Evolutionary conservation across 2,329 filamentous ascomycete species (phyloP), one percentile per base, ranked within the genome.

Genomic region (Aspergillus aculeatus): DNA sequence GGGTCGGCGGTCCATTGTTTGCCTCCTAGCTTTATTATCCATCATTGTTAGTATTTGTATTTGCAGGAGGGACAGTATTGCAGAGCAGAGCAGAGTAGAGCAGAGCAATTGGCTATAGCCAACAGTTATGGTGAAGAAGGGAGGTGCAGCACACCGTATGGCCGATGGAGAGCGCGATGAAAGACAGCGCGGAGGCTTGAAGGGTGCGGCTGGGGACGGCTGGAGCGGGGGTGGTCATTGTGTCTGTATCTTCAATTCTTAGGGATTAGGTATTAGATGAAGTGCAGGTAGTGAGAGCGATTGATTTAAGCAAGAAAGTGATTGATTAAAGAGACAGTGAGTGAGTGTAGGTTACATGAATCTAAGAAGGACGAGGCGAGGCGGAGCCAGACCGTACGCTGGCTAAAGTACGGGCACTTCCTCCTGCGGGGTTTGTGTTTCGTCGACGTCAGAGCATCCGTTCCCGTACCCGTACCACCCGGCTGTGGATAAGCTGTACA

Each of bases 1-100:
- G 53, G 53, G n/a, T 55, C 53, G 21, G 53, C 41, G 53, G 44
- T 55, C 53, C 53, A 55, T 55, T 55, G 53, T 1, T 12, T 31
- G 1, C 53, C 53, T 23, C 53, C 53, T 16, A 55, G 24, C 53
- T 35, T 12, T 16, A 35, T 1, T 10, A 12, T 48, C 11, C 5
- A 31, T 7, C 1, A 1, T 12, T 1, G 11, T 54, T 47, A 47
- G 53, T 41, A 23, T 10, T 6, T 23, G 5, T 6, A 10, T 32
- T 19, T 32, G 23, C 23, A 32, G 23, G 23, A 23, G 3, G 23
- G 23, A 23, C 4, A 5, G 23, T 1, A 4, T 23, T 23, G 23
- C 23, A 23, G 23, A 23, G n/a, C 6, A 26, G 6, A 7, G 24
- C 19, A 23, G n/a, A 26, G 26, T 10, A 16, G 12, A 31, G 26